These are phyloP conservation scores for Rhodotorula diobovata DNA, from an alignment of 768 basidiomycete species.

Conservation along the genomic window DNA sequence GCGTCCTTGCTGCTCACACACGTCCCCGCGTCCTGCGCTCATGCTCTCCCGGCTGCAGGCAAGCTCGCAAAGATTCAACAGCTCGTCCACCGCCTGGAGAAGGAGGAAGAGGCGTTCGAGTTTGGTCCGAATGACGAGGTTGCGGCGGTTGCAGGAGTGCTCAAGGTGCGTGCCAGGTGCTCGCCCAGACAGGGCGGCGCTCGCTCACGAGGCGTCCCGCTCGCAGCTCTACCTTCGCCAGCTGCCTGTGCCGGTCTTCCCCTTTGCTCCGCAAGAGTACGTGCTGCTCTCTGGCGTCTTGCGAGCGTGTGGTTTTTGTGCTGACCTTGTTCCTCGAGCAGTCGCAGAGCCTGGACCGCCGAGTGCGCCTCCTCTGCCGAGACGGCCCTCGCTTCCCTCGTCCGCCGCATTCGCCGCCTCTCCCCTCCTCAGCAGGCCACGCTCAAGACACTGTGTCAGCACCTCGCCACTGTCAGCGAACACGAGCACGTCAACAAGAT, in stretches of 20 bases:
- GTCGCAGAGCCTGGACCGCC: constrained; percentile 14
- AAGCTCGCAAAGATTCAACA: constrained; percentile 36
- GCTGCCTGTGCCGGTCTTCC: constrained; percentile 40
- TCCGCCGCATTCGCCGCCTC: constrained; percentile 36
- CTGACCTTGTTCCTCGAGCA: not conserved
- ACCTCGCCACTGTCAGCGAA: constrained; percentile 35
- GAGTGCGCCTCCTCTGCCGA: constrained; percentile 15
- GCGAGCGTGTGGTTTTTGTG: no score
- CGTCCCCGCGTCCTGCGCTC: not conserved
- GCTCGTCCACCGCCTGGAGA: constrained; percentile 39
- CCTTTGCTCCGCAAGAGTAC: constrained; percentile 29
- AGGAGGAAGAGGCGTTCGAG: constrained; percentile 39
- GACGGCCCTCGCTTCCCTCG: constrained; percentile 2
- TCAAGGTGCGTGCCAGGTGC: constrained; percentile 28
- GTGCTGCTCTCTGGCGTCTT: not conserved
- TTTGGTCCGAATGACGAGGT: constrained; percentile 39
- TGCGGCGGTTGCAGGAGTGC: constrained; percentile 36
- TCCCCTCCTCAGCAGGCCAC: constrained; percentile 40
- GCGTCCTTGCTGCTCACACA: not conserved
- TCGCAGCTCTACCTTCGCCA: constrained; percentile 42
- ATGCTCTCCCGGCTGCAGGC: not conserved
- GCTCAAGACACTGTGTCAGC: constrained; percentile 37
- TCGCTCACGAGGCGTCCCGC: not conserved
- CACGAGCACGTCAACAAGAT: constrained; percentile 40
- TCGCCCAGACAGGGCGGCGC: not conserved